Evolutionary conservation across 495 filamentous ascomycete genomes (phyloP), one percentile per base, ranked within the genome.

Genomic region (Usnea hakonensis): DNA sequence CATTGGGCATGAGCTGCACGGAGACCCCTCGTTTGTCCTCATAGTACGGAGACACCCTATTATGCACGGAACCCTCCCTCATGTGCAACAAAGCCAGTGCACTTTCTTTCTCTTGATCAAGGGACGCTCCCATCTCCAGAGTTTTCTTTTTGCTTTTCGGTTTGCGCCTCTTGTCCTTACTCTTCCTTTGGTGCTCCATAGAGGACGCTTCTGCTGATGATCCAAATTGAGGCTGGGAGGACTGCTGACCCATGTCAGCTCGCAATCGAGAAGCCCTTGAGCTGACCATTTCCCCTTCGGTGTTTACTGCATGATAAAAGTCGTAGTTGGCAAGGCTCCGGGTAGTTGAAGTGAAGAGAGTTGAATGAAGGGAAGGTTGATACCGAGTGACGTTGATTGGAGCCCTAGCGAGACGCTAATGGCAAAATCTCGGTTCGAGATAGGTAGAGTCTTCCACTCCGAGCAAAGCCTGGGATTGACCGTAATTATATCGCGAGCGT

Each of bases 171-270:
- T 32, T 63, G 52, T 63, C 37, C 21, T 26, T 60, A 30, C 50
- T 61, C 36, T 64, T 50, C 14, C 10, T n/a, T 30, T 32, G 52
- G 8, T n/a, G 17, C 35, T 33, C 33, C 35, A 60, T 63, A 16
- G 23, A 10, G 5, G 52, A 13, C 35, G 50, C n/a, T 54, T 41
- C 58, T 44, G 40, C 28, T 13, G 58, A 30, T 40, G 52, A 7
- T n/a, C n/a, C n/a, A 37, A 14, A 2, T 52, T 54, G 38, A 32
- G 41, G 37, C 40, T 69, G 67, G 1, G 67, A 69, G 7, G 67
- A 69, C 7, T 43, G 48, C 38, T 65, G 55, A 17, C 67, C 67
- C 67, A 69, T 69, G 13, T 50, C 44, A 54, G 2, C 28, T 56
- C 28, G 17, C 17, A 28, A 17, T 23, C 55, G 37, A 40, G 44